Percentiles rank a stretch among this genome's conserved stretches.
These are phyloP conservation scores for Dentipellis fragilis DNA, from an alignment of 768 basidiomycete genomes.

Conservation along the genomic window DNA sequence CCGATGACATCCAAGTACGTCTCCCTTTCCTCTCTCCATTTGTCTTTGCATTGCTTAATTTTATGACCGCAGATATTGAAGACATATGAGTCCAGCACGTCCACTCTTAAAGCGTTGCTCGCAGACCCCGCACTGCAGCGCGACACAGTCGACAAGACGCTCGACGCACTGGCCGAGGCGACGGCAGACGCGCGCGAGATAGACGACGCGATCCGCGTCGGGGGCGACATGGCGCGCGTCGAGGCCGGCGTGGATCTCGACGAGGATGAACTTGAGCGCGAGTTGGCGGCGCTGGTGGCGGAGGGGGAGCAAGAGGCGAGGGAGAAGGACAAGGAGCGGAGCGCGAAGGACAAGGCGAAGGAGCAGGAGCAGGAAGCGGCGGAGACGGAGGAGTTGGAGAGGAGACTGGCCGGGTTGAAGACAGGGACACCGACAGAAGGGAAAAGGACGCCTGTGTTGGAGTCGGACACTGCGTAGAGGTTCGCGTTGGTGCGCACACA, in stretches of 20 bases:
- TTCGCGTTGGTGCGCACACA: not conserved
- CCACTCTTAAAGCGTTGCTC: constrained; percentile 67
- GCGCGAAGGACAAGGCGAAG: constrained; percentile 3
- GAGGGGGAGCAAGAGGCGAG: constrained; percentile 29
- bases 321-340: constrained; percentile 7
- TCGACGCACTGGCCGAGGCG: constrained; percentile 80
- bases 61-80: constrained; percentile 89
- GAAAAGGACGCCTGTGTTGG: not conserved
- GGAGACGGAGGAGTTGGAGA: not conserved
- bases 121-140: constrained; percentile 71
- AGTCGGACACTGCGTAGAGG: not conserved
- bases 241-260: constrained; percentile 34
- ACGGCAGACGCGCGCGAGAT: constrained; percentile 77
- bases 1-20: constrained; percentile 75
- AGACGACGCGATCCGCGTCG: constrained; percentile 64
- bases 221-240: constrained; percentile 43
- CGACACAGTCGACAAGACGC: constrained; percentile 74
- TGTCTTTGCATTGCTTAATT: no score
- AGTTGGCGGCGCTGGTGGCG: constrained; percentile 47
- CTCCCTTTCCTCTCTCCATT: not conserved
- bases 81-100: constrained; percentile 74
- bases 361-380: constrained; percentile 5
- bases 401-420: not conserved
- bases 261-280: constrained; percentile 52
- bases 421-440: not conserved